A percentile compares a stretch with the other conserved stretches of the same genome.
These are phyloP conservation scores for Penicillium antarcticum DNA, from an alignment of 495 filamentous ascomycete species.

Conservation along the genomic window DNA sequence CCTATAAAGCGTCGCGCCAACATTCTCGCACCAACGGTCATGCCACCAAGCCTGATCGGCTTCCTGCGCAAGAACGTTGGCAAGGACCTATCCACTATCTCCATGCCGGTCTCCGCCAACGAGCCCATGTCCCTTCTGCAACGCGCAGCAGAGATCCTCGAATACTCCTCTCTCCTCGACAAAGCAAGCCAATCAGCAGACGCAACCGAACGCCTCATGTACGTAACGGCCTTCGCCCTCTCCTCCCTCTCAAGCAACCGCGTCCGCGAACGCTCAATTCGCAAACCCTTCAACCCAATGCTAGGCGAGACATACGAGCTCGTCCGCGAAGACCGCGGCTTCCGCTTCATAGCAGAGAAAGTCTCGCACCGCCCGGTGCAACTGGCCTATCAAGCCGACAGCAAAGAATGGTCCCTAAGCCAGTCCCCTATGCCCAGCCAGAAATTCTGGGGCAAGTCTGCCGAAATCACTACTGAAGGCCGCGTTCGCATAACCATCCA, in stretches of 20 bases:
- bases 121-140: slow-evolving; percentile 88
- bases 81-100: slow-evolving; percentile 92
- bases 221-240: slow-evolving; percentile 86
- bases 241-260: slow-evolving; percentile 75
- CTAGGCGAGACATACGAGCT: slow-evolving; percentile 95
- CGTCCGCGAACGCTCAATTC: slow-evolving; percentile 84
- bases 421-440: slow-evolving; percentile 86
- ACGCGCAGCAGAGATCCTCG: slow-evolving; percentile 80
- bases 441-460: slow-evolving; percentile 98
- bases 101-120: slow-evolving; percentile 96
- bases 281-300: slow-evolving; percentile 98
- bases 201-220: slow-evolving; percentile 68
- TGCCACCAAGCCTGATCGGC: slow-evolving; percentile 85
- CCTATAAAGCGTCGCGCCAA: slow-evolving; percentile 64
- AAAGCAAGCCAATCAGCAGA: slow-evolving; percentile 58
- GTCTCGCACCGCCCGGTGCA: slow-evolving; percentile 88
- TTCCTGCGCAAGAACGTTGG: slow-evolving; percentile 97
- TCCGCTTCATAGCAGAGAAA: slow-evolving; percentile 89
- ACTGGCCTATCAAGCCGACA: slow-evolving; percentile 89
- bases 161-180: slow-evolving; percentile 84
- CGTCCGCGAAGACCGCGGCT: slow-evolving; percentile 82
- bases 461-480: slow-evolving; percentile 88
- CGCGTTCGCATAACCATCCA: slow-evolving; percentile 73
- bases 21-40: slow-evolving; percentile 66
- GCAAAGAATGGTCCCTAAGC: slow-evolving; percentile 74